These are phyloP conservation scores for Rosa hybrid DNA, from an alignment of 331 rosid genomes.

Conservation along the genomic window DNA sequence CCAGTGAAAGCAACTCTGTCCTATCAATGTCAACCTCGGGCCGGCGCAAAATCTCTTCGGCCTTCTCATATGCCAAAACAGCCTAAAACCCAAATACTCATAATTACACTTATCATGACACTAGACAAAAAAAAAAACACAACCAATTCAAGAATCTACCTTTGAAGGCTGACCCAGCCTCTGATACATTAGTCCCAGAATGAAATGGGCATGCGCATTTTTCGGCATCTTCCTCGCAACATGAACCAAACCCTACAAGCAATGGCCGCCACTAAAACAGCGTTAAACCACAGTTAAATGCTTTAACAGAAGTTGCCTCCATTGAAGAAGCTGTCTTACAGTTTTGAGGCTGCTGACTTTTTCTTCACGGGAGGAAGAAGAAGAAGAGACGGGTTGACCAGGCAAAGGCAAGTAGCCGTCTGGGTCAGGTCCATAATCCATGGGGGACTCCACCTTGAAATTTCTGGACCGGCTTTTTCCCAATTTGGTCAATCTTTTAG, in stretches of 20 bases:
- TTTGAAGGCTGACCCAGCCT: conserved; percentile 89
- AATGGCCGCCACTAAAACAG: conserved; percentile 20
- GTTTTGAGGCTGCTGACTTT: conserved; percentile 97
- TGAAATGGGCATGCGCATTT: conserved; percentile 98
- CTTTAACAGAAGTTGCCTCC: neutral
- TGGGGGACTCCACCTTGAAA: conserved; percentile 64
- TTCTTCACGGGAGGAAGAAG: conserved; percentile 85
- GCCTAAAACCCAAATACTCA: conserved; percentile 55
- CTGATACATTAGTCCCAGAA: conserved; percentile 95
- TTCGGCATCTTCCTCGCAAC: conserved; percentile 94
- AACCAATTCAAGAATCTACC: conserved; percentile 39
- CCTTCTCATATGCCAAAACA: conserved; percentile 76
- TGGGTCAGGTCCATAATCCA: conserved; percentile 72
- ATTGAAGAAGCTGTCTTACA: conserved; percentile 47
- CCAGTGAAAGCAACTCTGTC: conserved; percentile 78
- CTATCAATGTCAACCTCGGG: conserved; percentile 76
- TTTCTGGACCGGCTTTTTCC: conserved; percentile 76
- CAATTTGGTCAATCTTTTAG: conserved; percentile 57
- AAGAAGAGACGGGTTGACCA: conserved; percentile 44
- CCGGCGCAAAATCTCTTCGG: conserved; percentile 76
- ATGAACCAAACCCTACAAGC: conserved; percentile 87
- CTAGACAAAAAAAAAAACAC: neutral
- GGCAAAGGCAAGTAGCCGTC: conserved; percentile 81
- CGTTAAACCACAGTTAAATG: conserved; percentile 11
- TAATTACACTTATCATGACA: neutral